Evolutionary conservation across 305 asterid genomes (phyloP).

Genomic region (Fraxinus dipetala): DNA sequence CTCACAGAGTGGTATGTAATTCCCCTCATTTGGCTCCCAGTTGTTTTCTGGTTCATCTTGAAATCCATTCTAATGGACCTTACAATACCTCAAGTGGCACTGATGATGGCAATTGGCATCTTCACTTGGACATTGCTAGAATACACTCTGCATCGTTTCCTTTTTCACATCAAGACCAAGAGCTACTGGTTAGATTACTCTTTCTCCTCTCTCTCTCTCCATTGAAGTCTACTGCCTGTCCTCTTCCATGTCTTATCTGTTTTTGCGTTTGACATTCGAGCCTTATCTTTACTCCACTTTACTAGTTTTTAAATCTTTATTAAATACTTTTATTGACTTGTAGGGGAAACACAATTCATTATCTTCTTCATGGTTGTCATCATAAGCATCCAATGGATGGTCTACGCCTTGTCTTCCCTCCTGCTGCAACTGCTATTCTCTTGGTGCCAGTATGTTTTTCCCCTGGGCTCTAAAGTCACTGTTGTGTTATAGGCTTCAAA

Average conservation of each 20-base stretch:
- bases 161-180: conserved; percentile 68
- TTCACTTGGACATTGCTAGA: conserved; percentile 69
- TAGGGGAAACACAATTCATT: conserved; percentile 79
- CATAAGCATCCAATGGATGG: conserved; percentile 96
- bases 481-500: background rate
- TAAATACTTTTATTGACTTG: conserved; percentile 12
- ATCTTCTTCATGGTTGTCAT: conserved; percentile 83
- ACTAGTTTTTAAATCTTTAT: background rate
- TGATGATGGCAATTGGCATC: conserved; percentile 40
- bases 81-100: conserved; percentile 41
- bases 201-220: background rate
- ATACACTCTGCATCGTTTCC: conserved; percentile 71
- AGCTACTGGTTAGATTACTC: conserved; percentile 49
- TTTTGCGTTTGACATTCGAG: background rate
- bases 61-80: conserved; percentile 44
- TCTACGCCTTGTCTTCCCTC: background rate
- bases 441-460: background rate
- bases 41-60: conserved; percentile 45
- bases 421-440: background rate
- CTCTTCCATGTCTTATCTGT: background rate
- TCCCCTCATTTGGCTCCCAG: conserved; percentile 80
- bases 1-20: conserved; percentile 68
- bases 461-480: background rate
- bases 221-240: background rate
- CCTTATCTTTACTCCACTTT: background rate